Base-by-base conservation (phyloP, 108 stramenopile species). In the Phaeodactylum tricornutum region DNA sequence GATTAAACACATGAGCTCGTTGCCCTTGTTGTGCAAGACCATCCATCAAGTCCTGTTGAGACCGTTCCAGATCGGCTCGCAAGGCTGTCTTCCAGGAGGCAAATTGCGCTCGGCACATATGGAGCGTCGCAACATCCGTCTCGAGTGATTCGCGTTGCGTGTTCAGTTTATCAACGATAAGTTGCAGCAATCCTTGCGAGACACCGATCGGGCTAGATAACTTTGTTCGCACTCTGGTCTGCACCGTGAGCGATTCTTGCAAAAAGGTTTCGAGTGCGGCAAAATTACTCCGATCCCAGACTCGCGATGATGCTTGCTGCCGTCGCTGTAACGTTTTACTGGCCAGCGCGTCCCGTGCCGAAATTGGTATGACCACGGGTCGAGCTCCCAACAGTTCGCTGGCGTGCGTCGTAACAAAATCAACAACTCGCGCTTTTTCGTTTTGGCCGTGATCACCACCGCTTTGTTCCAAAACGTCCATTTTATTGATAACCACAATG, bases 401-500 rank as follows among this genome's bases (percentile, higher is more conserved):
- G 11, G 79, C 77, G 47, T 81, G 63, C 19, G 77, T 75, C 15
- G 53, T 53, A n/a, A 91, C 88, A 61, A 81, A 91, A 12, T 86
- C 75, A 0, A 71, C 59, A n/a, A 88, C 74, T 31, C 53, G 58
- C 6, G 59, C 40, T 51, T 88, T 84, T 29, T 77, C 60, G 31
- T 48, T 30, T 15, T 76, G 51, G 0, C 81, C 85, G 52, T 81
- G 69, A 44, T 75, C 59, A 32, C 72, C 81, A 24, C 87, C 83
- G 7, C 59, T 36, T 29, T 52, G 43, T 26, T 81, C 77, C 17
- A 91, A 50, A 41, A 91, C 60, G 40, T 91, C 88, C 79, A 91
- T 91, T 53, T 91, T 91, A 49, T 91, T 91, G 9, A 91, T 69
- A 21, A 91, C 57, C 14, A 90, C 24, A 6, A 86, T 66, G n/a